Conservation (phyloP, 768 basidiomycete genomes). For the Tulasnella sp. region DNA sequence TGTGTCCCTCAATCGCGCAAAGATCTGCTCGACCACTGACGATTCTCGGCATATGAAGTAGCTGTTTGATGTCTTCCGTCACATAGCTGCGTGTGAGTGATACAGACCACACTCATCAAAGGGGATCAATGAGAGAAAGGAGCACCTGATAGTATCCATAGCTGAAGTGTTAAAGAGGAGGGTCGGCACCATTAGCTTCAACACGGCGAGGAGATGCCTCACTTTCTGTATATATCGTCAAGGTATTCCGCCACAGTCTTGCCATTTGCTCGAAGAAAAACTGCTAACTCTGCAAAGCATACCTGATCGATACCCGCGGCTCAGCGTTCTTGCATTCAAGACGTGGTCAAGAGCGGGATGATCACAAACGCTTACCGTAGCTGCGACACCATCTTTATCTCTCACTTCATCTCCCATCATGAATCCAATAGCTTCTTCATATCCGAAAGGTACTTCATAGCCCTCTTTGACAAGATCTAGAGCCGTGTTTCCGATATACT, state of each 20-base stretch:
- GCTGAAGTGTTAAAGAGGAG: constrained; percentile 22
- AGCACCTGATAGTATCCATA: constrained; percentile 72
- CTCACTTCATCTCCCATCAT: constrained; percentile 73
- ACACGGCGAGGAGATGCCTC: background rate
- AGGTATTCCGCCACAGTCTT: constrained; percentile 47
- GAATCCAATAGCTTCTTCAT: constrained; percentile 88
- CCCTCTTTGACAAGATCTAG: constrained; percentile 52
- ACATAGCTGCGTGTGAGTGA: background rate
- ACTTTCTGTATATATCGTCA: constrained; percentile 29
- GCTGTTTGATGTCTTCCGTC: constrained; percentile 58
- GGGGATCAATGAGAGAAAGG: background rate
- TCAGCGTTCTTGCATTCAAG: background rate
- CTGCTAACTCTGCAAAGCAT: constrained; percentile 56
- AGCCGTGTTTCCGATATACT: constrained; percentile 80
- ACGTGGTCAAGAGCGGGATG: background rate
- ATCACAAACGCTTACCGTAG: constrained; percentile 45
- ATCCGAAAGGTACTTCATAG: constrained; percentile 67
- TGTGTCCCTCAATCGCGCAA: constrained; percentile 45
- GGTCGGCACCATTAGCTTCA: background rate
- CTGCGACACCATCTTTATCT: constrained; percentile 83
- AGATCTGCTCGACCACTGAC: constrained; percentile 54
- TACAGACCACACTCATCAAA: background rate
- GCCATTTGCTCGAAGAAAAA: constrained; percentile 38
- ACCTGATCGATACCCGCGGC: constrained; percentile 32
- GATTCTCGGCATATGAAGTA: constrained; percentile 65